phyloP scores from a whole-genome alignment of 2,329 filamentous ascomycete genomes.

The Colletotrichum paranaense region DNA sequence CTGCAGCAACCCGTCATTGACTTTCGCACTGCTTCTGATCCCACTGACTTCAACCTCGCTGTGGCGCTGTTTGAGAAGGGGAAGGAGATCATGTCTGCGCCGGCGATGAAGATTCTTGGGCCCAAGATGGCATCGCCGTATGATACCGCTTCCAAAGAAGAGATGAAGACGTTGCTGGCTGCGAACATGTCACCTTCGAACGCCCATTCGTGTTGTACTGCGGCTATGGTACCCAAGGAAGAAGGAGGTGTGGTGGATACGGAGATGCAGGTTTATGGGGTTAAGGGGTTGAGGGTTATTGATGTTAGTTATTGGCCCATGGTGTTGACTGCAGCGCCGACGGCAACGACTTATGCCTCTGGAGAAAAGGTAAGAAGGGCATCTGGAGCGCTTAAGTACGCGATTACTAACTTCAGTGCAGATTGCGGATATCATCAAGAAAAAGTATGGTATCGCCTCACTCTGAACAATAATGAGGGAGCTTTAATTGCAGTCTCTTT shows the following conservation, averaged over 20 bases:
- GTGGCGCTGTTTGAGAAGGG: constrained; percentile 48
- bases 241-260: constrained; percentile 36
- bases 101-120: constrained; percentile 43
- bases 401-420: not conserved
- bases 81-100: constrained; percentile 42
- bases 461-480: no score
- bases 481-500: no score
- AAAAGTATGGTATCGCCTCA: not conserved
- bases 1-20: constrained; percentile 49
- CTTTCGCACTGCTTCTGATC: constrained; percentile 52
- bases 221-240: constrained; percentile 36
- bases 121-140: constrained; percentile 43
- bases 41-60: constrained; percentile 48
- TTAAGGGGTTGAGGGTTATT: constrained; percentile 21
- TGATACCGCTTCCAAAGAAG: constrained; percentile 40
- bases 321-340: constrained; percentile 19
- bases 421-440: constrained; percentile 21
- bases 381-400: no score
- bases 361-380: constrained; percentile 7
- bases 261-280: constrained; percentile 32
- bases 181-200: constrained; percentile 8
- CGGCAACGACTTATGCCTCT: constrained; percentile 21
- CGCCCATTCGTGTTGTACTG: constrained; percentile 28
- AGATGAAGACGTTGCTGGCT: constrained; percentile 39
- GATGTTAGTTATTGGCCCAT: constrained; percentile 37